Conservation (phyloP, 495 filamentous ascomycete genomes). For the Neurospora sp. region DNA sequence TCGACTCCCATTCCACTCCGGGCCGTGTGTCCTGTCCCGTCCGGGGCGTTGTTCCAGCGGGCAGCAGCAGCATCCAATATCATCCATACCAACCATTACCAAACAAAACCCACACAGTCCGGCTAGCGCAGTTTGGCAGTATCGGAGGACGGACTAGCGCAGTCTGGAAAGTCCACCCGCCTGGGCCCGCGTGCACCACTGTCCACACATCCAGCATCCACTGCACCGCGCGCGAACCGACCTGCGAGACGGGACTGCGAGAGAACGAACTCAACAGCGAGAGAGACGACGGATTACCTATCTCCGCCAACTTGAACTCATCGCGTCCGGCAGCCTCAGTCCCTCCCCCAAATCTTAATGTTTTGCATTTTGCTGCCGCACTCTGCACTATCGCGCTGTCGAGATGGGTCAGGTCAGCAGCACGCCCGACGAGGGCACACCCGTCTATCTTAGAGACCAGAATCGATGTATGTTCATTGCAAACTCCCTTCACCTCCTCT, state of each 20-base stretch:
- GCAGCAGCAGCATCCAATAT: not conserved
- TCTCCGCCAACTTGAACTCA: not conserved
- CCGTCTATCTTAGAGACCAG: conserved; percentile 83
- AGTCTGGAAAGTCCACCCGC: not conserved
- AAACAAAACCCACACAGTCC: not conserved
- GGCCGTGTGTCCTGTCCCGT: not conserved
- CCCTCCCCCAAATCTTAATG: not conserved
- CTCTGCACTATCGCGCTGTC: conserved; percentile 15
- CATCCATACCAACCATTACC: not conserved
- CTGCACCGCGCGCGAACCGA: not conserved
- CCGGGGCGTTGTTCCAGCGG: not conserved
- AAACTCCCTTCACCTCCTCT: conserved; percentile 6
- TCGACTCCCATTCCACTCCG: not conserved
- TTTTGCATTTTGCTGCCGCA: conserved; percentile 1
- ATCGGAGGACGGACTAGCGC: not conserved
- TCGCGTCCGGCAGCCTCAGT: not conserved
- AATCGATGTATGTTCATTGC: conserved; percentile 54
- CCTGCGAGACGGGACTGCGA: not conserved
- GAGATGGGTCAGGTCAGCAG: conserved; percentile 90
- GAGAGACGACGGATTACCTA: not conserved
- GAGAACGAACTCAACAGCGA: not conserved
- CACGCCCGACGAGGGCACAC: conserved; percentile 75
- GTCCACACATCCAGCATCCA: not conserved
- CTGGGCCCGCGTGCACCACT: not conserved
- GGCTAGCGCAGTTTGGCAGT: not conserved